Evolutionary conservation across 768 basidiomycete species (phyloP), one percentile per base, ranked within the genome.

Genomic region (Exidia glandulosa): DNA sequence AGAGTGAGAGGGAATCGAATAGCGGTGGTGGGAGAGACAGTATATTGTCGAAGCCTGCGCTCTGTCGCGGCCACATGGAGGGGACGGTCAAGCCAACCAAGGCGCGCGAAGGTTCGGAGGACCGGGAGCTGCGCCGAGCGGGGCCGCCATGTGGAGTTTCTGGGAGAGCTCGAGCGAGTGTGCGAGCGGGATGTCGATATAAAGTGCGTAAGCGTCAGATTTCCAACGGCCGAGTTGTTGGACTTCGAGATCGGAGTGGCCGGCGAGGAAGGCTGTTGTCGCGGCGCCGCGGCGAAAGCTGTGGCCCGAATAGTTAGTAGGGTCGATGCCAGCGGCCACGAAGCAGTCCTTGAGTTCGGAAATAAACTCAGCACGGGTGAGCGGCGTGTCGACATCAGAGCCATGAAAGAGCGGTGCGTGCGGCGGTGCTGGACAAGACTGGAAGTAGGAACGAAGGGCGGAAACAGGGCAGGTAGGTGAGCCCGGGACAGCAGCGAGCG

Each of bases 141-240:
- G 12, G 23, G 41, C 41, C 41, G 41, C 41, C 41, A 45, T 13
- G 23, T 45, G 41, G 16, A 45, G 41, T 19, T 23, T 14, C 23
- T 45, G 41, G 5, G 41, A 45, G 16, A 45, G 16, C 16, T 45
- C 10, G 10, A 45, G 41, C 5, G 10, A 45, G 5, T 23, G 41
- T 13, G 41, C 41, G 41, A 45, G 41, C 41, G 41, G 41, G 54
- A 57, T 47, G 47, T 76, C 73, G 30, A 75, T 67, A 65, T 76
- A 76, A 13, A 75, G 68, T 55, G 72, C 73, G 69, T 74, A 75
- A 13, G 70, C 66, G 55, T 75, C 69, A 58, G 72, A 73, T 5
- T 66, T 62, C 74, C 75, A 74, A 14, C 70, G 68, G 9, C 74
- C 72, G 2, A 75, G 66, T 9, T 71, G 69, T 63, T 76, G 73